These are phyloP conservation scores for Boletus tomentosulus DNA, from an alignment of 768 basidiomycete genomes.

Conservation along the genomic window DNA sequence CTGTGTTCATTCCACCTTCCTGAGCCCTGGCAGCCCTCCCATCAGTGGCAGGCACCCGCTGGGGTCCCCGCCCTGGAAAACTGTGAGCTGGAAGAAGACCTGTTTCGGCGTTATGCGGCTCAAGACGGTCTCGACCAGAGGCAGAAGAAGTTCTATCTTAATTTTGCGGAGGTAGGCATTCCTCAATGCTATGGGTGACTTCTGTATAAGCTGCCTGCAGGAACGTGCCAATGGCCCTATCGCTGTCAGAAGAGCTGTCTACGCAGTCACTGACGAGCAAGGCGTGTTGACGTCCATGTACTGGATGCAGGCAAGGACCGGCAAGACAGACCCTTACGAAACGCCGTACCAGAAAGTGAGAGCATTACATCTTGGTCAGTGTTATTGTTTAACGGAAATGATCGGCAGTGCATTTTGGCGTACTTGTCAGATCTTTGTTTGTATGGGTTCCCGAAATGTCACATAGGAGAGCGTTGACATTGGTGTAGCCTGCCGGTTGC, in stretches of 20 bases:
- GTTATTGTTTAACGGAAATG: conserved; percentile 2
- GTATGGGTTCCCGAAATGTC: conserved; percentile 40
- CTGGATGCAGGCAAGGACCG: conserved; percentile 75
- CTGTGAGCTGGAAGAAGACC: conserved; percentile 55
- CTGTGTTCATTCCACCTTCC: conserved; percentile 81
- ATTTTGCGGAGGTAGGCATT: conserved; percentile 24
- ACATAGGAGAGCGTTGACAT: conserved; percentile 3
- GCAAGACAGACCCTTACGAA: conserved; percentile 54
- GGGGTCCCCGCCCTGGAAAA: conserved; percentile 51
- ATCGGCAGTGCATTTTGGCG: conserved; percentile 65
- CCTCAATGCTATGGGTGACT: conserved; percentile 11
- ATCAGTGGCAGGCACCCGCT: conserved; percentile 67
- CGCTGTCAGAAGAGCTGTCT: conserved; percentile 52
- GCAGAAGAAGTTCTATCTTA: conserved; percentile 30
- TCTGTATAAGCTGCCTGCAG: conserved; percentile 38
- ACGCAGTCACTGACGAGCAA: conserved; percentile 38
- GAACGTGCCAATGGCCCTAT: conserved; percentile 68
- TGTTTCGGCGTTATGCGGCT: conserved; percentile 25
- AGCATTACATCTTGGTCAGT: neutral
- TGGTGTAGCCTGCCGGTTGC: conserved; percentile 52
- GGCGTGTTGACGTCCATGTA: conserved; percentile 57
- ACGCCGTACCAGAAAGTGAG: conserved; percentile 72
- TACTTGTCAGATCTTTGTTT: conserved; percentile 79
- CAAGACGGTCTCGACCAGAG: conserved; percentile 32
- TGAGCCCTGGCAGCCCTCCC: conserved; percentile 67